These are phyloP conservation scores for Endoconidiophora laricicola DNA, from an alignment of 2,329 filamentous ascomycete genomes.

Conservation along the genomic window DNA sequence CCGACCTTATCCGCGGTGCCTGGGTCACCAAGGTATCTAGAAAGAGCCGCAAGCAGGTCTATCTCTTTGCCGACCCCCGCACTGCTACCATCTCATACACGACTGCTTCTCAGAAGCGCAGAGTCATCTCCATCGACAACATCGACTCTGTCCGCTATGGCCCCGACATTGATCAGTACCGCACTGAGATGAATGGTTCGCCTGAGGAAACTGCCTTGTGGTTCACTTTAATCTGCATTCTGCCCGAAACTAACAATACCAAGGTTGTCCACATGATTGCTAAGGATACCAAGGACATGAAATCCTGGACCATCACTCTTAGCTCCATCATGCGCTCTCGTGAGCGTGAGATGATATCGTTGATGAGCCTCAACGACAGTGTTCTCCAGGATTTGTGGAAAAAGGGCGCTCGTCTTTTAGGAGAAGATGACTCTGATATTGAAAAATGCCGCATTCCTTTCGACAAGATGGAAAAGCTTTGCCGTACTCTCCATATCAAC, in stretches of 20 bases:
- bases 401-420: conserved; percentile 60
- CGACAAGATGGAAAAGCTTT: conserved; percentile 63
- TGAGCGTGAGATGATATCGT: conserved; percentile 75
- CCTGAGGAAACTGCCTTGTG: conserved; percentile 54
- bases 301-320: conserved; percentile 69
- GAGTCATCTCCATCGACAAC: conserved; percentile 86
- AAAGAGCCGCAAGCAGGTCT: conserved; percentile 58
- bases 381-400: conserved; percentile 76
- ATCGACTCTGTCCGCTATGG: conserved; percentile 80
- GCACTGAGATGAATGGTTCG: conserved; percentile 61
- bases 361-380: conserved; percentile 71
- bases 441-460: conserved; percentile 50
- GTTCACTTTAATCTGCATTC: conserved; percentile 79
- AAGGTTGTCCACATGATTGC: conserved; percentile 84
- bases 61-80: conserved; percentile 59
- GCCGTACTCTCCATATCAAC: conserved; percentile 82
- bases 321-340: conserved; percentile 73
- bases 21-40: conserved; percentile 69
- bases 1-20: conserved; percentile 62
- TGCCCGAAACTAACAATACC: conserved; percentile 47
- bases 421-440: conserved; percentile 30
- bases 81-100: conserved; percentile 66
- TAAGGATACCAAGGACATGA: conserved; percentile 51
- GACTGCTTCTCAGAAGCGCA: conserved; percentile 63
- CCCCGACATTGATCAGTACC: conserved; percentile 72